Evolutionary conservation across 192 early-diverging fungal species (phyloP).

Genomic region (Backusella westeae): DNA sequence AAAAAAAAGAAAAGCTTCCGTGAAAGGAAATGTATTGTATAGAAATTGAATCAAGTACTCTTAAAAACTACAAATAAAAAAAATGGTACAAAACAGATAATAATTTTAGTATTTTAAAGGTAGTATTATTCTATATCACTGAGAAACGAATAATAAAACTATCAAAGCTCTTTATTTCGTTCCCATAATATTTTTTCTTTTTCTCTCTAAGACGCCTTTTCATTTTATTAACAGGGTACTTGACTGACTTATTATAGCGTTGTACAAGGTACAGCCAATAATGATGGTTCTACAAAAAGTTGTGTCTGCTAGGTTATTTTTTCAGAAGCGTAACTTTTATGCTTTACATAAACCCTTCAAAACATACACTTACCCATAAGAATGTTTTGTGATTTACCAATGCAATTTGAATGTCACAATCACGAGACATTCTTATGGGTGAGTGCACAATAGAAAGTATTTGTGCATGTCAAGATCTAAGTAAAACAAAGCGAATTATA

Average conservation of each 20-base stretch:
- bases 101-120: background rate
- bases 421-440: too few relatives aligned
- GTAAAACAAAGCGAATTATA: background rate
- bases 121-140: background rate
- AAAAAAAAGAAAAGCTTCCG: background rate
- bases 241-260: background rate
- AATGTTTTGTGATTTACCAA: too few relatives aligned
- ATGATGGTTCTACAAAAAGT: background rate
- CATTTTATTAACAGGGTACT: background rate
- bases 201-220: background rate
- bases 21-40: slow-evolving; percentile 5
- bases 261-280: background rate
- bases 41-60: slow-evolving; percentile 1
- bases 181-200: background rate
- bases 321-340: background rate
- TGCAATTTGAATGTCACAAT: too few relatives aligned
- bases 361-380: background rate
- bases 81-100: background rate
- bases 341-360: background rate
- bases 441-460: background rate
- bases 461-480: background rate
- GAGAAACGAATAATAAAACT: background rate
- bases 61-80: slow-evolving; percentile 1
- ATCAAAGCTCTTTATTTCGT: background rate
- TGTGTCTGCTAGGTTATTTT: too few relatives aligned